Conservation (phyloP, 768 basidiomycete genomes). For the Boletus sp. region DNA sequence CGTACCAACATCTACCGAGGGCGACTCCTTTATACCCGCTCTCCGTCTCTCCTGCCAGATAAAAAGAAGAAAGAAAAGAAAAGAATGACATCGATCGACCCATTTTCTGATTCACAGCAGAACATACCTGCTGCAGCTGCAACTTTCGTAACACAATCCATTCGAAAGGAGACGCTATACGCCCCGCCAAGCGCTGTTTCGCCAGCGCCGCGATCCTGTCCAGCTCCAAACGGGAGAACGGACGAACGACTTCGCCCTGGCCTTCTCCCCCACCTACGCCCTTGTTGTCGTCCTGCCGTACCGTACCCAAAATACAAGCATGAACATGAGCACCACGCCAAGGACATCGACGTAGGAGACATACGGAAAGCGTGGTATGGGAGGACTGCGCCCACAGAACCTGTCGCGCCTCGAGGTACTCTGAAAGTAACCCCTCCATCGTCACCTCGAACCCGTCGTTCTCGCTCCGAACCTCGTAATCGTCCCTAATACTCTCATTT, state of each 20-base stretch:
- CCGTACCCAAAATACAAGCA: background rate
- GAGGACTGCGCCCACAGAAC: conserved; percentile 20
- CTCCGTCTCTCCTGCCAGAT: conserved; percentile 20
- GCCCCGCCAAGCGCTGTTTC: conserved; percentile 6
- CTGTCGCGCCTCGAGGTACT: conserved; percentile 34
- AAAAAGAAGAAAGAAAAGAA: background rate
- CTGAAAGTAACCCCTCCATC: conserved; percentile 34
- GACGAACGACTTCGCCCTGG: conserved; percentile 34
- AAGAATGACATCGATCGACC: background rate
- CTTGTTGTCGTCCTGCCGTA: conserved; percentile 12
- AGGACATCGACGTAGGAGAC: background rate
- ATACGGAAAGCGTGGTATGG: conserved; percentile 12
- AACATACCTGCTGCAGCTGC: conserved; percentile 38
- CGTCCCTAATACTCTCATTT: background rate
- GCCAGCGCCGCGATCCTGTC: conserved; percentile 33
- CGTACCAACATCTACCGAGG: background rate
- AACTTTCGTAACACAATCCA: conserved; percentile 44
- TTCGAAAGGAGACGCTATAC: conserved; percentile 28
- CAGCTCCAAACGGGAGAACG: conserved; percentile 43
- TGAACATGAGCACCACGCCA: background rate
- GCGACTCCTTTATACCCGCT: conserved; percentile 8
- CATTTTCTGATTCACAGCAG: background rate
- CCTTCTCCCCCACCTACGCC: background rate
- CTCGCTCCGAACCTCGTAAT: background rate
- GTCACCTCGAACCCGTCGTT: conserved; percentile 34